phyloP scores from a whole-genome alignment of 1,139 yeast species.

The Taphrina deformans region DNA sequence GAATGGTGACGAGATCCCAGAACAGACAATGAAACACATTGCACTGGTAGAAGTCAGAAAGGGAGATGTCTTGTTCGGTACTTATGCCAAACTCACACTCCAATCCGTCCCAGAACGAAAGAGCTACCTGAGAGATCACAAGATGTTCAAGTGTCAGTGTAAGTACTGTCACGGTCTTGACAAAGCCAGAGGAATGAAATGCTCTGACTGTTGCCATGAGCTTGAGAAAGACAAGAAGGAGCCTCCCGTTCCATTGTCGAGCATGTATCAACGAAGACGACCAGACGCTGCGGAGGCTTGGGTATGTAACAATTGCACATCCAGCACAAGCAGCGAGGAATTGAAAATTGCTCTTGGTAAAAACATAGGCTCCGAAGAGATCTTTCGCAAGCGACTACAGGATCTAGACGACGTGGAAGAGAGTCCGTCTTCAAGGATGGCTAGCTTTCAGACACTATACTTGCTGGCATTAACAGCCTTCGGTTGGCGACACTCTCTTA shows the following conservation, averaged over 20 bases:
- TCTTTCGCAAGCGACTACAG: background rate
- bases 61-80: slow-evolving; percentile 20
- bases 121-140: slow-evolving; percentile 3
- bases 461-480: background rate
- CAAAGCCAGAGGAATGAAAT: background rate
- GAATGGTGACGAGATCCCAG: background rate
- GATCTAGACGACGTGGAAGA: background rate
- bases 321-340: background rate
- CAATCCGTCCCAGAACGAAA: background rate
- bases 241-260: background rate
- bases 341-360: background rate
- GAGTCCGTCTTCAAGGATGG: background rate
- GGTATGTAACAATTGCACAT: background rate
- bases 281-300: background rate
- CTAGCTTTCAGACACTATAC: background rate
- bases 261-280: background rate
- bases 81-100: slow-evolving; percentile 8
- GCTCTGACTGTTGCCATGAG: background rate
- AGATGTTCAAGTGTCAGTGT: slow-evolving; percentile 22
- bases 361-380: background rate
- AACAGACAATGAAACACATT: slow-evolving; percentile 16
- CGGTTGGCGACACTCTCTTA: slow-evolving; percentile 6
- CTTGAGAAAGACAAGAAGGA: background rate
- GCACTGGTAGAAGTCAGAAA: slow-evolving; percentile 4
- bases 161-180: background rate